Evolutionary conservation across 2,329 filamentous ascomycete species (phyloP), one percentile per base, ranked within the genome.

Genomic region (Blastomyces silverae): DNA sequence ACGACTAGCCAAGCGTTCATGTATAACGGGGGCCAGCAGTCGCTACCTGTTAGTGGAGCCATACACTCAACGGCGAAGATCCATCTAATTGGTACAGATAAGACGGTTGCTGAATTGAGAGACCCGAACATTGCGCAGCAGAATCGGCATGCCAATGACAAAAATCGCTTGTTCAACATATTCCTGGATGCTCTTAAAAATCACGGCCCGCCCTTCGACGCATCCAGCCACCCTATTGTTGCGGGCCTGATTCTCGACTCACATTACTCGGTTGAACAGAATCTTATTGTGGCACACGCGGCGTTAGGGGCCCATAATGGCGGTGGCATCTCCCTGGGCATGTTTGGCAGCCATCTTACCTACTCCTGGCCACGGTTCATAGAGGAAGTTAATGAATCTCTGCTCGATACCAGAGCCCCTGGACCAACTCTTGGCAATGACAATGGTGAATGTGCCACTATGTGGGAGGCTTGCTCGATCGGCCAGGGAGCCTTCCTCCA

Each of bases 381-480:
- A 31, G 69, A 71, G 63, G 69, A 71, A 56, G 44, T 71, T 20
- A 64, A 69, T 28, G 64, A 66, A 10, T 70, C 68, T 62, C 64
- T 71, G 42, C 69, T 74, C 0, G 80, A 82, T 62, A 69, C 66
- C 8, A 70, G 72, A 2, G 28, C 68, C 0, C 75, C 78, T 0
- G 80, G 79, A 0, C 72, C 76, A 37, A 72, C 72, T 0, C 75
- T 80, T 2, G 77, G 75, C 0, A 77, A 80, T 64, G 77, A 80
- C 62, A 79, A 79, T 58, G 73, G 73, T 31, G 75, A 80, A 65
- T 81, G 79, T 64, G 68, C 66, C 0, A 77, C 75, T 22, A 77
- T 81, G 71, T 79, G 79, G 74, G 77, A 79, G 64, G 78, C 80
- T 7, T 82, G 80, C 65, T 75, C 77, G 6, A 72, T 81, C 20